A percentile compares a stretch with the other conserved stretches of the same genome.
Evolutionary conservation across 106 monocot species (phyloP).

Genomic region (Apostasia ramifera): DNA sequence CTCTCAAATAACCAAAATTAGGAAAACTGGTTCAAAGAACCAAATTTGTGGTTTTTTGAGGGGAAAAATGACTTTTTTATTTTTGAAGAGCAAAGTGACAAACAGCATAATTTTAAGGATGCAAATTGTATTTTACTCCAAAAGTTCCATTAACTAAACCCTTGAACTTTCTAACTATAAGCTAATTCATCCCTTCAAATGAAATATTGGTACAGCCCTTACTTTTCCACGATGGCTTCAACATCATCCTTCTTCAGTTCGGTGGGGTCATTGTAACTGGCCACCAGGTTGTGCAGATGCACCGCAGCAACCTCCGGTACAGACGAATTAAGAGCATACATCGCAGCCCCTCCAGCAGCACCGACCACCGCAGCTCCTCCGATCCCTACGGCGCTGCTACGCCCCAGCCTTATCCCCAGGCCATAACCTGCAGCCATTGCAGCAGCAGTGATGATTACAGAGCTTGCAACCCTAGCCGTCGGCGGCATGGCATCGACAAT

Average conservation of each 20-base stretch:
- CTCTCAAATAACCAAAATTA: too few relatives aligned
- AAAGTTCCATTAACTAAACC: too few relatives aligned
- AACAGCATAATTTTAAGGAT: too few relatives aligned
- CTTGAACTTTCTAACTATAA: too few relatives aligned
- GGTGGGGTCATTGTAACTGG: conserved; percentile 58
- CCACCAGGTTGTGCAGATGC: conserved; percentile 65
- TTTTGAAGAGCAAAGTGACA: too few relatives aligned
- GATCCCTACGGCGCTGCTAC: conserved; percentile 23
- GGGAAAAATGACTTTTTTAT: too few relatives aligned
- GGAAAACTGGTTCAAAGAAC: too few relatives aligned
- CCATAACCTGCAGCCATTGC: conserved; percentile 68
- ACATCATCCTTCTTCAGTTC: conserved; percentile 56
- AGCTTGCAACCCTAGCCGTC: conserved; percentile 50
- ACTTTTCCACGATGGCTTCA: conserved; percentile 55
- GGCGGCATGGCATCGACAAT: conserved; percentile 50
- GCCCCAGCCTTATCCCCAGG: conserved; percentile 48
- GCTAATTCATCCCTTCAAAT: too few relatives aligned
- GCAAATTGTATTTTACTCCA: too few relatives aligned
- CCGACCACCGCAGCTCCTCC: conserved; percentile 65
- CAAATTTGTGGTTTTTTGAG: too few relatives aligned
- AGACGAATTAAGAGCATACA: conserved; percentile 38
- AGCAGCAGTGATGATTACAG: conserved; percentile 39
- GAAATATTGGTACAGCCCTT: background rate
- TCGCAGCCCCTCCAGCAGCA: conserved; percentile 46
- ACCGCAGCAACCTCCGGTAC: conserved; percentile 84